Conservation (phyloP, 2,329 filamentous ascomycete genomes). For the Penicillium oxalicum region DNA sequence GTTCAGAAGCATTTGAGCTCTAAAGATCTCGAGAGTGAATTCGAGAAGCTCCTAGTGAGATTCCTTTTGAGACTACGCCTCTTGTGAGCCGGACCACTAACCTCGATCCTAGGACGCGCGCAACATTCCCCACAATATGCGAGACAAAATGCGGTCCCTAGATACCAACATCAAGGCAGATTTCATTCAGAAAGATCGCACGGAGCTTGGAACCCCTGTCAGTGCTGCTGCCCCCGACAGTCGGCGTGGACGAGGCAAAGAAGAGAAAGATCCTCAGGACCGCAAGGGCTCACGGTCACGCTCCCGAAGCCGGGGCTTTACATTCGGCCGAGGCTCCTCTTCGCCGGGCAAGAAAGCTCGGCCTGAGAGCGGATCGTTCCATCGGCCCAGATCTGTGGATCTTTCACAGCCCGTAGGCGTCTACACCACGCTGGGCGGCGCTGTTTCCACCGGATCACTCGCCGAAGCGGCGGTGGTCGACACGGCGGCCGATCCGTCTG, state of each 20-base stretch:
- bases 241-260: conserved; percentile 39
- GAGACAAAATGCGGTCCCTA: conserved; percentile 88
- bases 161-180: conserved; percentile 90
- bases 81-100: conserved; percentile 3
- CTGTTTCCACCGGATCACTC: conserved; percentile 48
- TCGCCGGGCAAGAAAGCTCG: conserved; percentile 72
- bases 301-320: conserved; percentile 71
- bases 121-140: conserved; percentile 89
- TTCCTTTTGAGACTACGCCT: conserved; percentile 18
- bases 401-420: conserved; percentile 57
- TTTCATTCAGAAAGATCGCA: conserved; percentile 85
- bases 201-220: conserved; percentile 53
- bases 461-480: conserved; percentile 64
- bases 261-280: conserved; percentile 40
- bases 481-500: conserved; percentile 66
- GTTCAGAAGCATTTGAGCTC: conserved; percentile 42
- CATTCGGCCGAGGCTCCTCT: conserved; percentile 62
- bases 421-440: conserved; percentile 49
- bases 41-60: conserved; percentile 55
- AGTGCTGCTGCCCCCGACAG: conserved; percentile 35
- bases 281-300: conserved; percentile 42
- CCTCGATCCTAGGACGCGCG: conserved; percentile 62
- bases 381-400: conserved; percentile 67
- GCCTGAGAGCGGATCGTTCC: conserved; percentile 57
- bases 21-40: conserved; percentile 56